Conservation (phyloP, 148 eudicot genomes). For the Heliosperma pusillum region DNA sequence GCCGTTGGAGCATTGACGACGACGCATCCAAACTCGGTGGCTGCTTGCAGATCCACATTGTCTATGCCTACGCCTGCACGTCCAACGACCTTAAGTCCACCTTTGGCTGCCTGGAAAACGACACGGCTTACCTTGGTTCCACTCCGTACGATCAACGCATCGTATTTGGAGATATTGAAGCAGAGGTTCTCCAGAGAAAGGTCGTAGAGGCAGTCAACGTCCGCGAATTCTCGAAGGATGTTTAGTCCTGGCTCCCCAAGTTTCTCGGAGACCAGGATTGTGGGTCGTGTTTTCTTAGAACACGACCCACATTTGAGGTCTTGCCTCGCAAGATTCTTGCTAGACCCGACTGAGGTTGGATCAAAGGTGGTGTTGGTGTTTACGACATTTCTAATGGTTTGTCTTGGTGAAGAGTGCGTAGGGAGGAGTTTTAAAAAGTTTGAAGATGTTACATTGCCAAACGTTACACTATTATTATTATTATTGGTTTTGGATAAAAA, state of each 20-base stretch:
- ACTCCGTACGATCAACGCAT: constrained; percentile 78
- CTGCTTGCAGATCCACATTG: constrained; percentile 88
- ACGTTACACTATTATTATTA: too few relatives aligned
- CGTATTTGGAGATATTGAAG: constrained; percentile 45
- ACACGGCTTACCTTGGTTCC: constrained; percentile 77
- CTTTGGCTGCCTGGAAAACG: constrained; percentile 66
- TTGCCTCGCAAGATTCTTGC: neutral
- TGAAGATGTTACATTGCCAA: constrained; percentile 3
- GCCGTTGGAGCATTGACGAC: constrained; percentile 94
- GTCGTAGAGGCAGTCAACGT: constrained; percentile 61
- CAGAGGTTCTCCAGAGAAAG: constrained; percentile 56
- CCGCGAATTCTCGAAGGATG: constrained; percentile 47
- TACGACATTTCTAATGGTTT: constrained; percentile 11
- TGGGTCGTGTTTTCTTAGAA: constrained; percentile 28
- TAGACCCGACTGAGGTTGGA: constrained; percentile 1
- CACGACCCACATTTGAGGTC: neutral
- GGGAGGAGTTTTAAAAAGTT: neutral
- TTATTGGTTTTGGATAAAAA: neutral
- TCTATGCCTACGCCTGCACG: constrained; percentile 92
- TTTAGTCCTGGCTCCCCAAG: constrained; percentile 75
- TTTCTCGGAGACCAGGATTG: constrained; percentile 80
- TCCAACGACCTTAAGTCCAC: constrained; percentile 81
- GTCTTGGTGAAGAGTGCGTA: constrained; percentile 6
- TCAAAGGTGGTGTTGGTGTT: constrained; percentile 10
- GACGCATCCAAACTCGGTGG: constrained; percentile 75